Conservation (phyloP, 1,284 basidiomycete species). For the Chalciporus sp. region DNA sequence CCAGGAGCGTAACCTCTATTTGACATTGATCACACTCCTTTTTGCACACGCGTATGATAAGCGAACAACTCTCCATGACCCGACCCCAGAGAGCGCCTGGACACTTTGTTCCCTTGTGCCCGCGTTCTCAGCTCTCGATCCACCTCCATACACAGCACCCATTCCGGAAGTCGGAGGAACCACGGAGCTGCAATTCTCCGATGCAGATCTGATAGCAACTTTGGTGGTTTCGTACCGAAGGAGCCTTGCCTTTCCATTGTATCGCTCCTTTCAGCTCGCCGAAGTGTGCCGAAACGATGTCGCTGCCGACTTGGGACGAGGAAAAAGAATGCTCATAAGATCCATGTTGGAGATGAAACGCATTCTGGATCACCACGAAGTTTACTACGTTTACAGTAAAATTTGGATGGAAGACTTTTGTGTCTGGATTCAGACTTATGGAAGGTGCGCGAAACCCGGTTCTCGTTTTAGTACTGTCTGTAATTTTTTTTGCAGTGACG, state of each 20-base stretch:
- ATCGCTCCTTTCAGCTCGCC: conserved; percentile 72
- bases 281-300: conserved; percentile 68
- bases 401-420: conserved; percentile 83
- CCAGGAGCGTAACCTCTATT: conserved; percentile 63
- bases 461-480: not conserved
- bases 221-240: conserved; percentile 70
- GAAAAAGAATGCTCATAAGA: conserved; percentile 61
- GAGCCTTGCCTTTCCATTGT: conserved; percentile 71
- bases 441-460: conserved; percentile 46
- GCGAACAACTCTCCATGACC: conserved; percentile 72
- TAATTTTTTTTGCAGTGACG: conserved; percentile 50
- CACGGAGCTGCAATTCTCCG: conserved; percentile 39
- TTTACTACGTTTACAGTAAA: conserved; percentile 82
- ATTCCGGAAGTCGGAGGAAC: conserved; percentile 13
- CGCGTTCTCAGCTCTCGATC: conserved; percentile 76
- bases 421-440: conserved; percentile 67
- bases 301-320: conserved; percentile 56
- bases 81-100: conserved; percentile 83
- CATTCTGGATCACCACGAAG: conserved; percentile 76
- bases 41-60: conserved; percentile 78
- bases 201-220: conserved; percentile 49
- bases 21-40: conserved; percentile 67
- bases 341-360: conserved; percentile 69
- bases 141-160: conserved; percentile 49
- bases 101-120: conserved; percentile 71